These are phyloP conservation scores for Herpetomonas samuelpessoai DNA, from an alignment of 208 protist species.

Conservation along the genomic window DNA sequence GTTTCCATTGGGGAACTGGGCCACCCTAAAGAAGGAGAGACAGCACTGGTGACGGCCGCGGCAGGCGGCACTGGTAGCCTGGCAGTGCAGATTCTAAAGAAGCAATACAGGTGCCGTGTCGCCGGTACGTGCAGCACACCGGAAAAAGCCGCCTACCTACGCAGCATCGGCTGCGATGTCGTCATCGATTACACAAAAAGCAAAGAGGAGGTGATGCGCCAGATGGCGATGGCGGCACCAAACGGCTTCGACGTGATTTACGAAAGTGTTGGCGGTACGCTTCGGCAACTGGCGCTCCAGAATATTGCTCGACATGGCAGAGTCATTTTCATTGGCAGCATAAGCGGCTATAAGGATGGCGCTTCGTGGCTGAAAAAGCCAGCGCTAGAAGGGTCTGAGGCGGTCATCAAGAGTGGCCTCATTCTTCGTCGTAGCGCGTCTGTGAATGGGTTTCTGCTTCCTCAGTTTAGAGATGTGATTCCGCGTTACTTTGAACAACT, in stretches of 20 bases:
- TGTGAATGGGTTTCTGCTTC: slow-evolving; percentile 30
- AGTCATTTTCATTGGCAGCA: slow-evolving; percentile 40
- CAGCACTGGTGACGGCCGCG: slow-evolving; percentile 52
- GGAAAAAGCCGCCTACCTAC: slow-evolving; percentile 48
- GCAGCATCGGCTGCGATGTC: slow-evolving; percentile 39
- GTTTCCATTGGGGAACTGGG: slow-evolving; percentile 31
- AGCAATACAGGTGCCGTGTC: slow-evolving; percentile 43
- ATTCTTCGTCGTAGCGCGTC: slow-evolving; percentile 17
- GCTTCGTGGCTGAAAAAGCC: slow-evolving; percentile 15
- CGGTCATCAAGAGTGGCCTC: slow-evolving; percentile 7
- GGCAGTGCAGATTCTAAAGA: slow-evolving; percentile 63
- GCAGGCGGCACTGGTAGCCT: slow-evolving; percentile 57
- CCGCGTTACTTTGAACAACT: slow-evolving; percentile 24
- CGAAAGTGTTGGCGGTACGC: slow-evolving; percentile 43
- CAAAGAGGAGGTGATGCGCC: slow-evolving; percentile 21
- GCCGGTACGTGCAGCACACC: slow-evolving; percentile 52
- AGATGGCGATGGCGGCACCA: slow-evolving; percentile 24
- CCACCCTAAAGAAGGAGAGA: slow-evolving; percentile 27
- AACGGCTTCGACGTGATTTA: slow-evolving; percentile 52
- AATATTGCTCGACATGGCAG: slow-evolving; percentile 29
- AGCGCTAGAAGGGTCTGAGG: slow-evolving; percentile 3
- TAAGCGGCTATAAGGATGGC: slow-evolving; percentile 35
- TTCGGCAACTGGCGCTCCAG: slow-evolving; percentile 23
- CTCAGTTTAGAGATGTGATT: slow-evolving; percentile 18
- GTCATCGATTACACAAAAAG: slow-evolving; percentile 46